Evolutionary conservation across 495 filamentous ascomycete genomes (phyloP).

Genomic region (Neurospora terricola): DNA sequence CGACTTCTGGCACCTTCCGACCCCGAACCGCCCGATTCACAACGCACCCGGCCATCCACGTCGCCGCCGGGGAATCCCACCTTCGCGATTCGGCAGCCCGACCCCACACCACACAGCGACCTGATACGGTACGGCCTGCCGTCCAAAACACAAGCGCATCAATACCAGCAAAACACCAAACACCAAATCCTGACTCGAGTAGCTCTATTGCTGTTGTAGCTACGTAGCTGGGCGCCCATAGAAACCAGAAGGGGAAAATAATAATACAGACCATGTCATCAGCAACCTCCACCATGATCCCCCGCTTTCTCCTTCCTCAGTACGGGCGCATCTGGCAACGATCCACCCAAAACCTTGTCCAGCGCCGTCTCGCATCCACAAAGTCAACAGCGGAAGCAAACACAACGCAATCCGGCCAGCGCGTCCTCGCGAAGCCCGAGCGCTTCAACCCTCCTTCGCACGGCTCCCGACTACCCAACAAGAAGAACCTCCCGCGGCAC

Average conservation of each 20-base stretch:
- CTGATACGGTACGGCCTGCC: not conserved
- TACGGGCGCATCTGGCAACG: constrained; percentile 36
- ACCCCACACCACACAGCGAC: not conserved
- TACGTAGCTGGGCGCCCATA: not conserved
- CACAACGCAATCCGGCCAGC: constrained; percentile 11
- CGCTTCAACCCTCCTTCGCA: constrained; percentile 84
- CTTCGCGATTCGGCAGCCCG: not conserved
- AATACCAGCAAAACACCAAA: not conserved
- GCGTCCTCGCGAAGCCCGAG: constrained; percentile 66
- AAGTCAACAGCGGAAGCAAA: constrained; percentile 4
- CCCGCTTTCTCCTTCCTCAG: constrained; percentile 45
- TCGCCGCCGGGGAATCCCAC: not conserved
- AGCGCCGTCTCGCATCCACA: not conserved
- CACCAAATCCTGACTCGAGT: not conserved
- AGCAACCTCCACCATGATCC: constrained; percentile 31
- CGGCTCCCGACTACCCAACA: constrained; percentile 47
- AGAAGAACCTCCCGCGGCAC: constrained; percentile 40
- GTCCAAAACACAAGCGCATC: not conserved
- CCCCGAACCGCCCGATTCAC: not conserved
- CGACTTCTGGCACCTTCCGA: not conserved
- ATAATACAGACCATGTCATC: constrained; percentile 21
- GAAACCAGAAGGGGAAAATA: not conserved
- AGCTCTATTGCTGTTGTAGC: not conserved
- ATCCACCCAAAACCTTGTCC: not conserved
- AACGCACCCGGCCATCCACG: not conserved